A percentile compares a stretch with the other conserved stretches of the same genome.
These are phyloP conservation scores for Monosporozyma siamensis DNA, from an alignment of 805 yeast species.

Conservation along the genomic window DNA sequence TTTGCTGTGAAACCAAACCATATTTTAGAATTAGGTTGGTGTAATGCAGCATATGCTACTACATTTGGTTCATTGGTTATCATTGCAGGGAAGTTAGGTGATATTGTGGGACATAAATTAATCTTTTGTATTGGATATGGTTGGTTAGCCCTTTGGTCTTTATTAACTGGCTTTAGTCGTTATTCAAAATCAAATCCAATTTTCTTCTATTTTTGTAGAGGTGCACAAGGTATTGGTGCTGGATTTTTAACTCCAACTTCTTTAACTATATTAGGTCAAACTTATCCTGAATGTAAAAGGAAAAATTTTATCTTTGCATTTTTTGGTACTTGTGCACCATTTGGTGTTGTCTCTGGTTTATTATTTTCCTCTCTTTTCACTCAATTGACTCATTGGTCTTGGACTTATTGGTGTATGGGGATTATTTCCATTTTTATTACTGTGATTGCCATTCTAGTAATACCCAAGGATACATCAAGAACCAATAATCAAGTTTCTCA, in stretches of 20 bases:
- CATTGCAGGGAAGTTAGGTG: conserved; percentile 62
- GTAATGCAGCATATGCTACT: conserved; percentile 10
- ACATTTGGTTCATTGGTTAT: conserved; percentile 53
- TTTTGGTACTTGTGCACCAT: conserved; percentile 55
- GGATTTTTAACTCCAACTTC: conserved; percentile 52
- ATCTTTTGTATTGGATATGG: conserved; percentile 45
- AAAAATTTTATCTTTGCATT: conserved; percentile 48
- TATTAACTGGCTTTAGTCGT: conserved; percentile 46
- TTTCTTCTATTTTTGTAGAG: conserved; percentile 35
- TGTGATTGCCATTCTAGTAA: conserved; percentile 27
- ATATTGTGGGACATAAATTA: conserved; percentile 51
- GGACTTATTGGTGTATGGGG: conserved; percentile 45
- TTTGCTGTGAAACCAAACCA: conserved; percentile 5
- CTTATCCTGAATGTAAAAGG: conserved; percentile 27
- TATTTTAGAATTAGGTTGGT: conserved; percentile 9
- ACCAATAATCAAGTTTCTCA: background rate
- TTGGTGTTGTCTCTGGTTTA: conserved; percentile 50
- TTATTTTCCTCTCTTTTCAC: conserved; percentile 39
- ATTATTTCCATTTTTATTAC: conserved; percentile 33
- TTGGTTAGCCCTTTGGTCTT: conserved; percentile 50
- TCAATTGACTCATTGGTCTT: conserved; percentile 47
- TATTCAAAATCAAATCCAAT: conserved; percentile 13
- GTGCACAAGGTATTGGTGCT: conserved; percentile 57
- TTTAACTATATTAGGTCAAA: conserved; percentile 41
- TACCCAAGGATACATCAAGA: conserved; percentile 13